These are phyloP conservation scores for Russula griseocarnosa DNA, from an alignment of 768 basidiomycete species.

Conservation along the genomic window DNA sequence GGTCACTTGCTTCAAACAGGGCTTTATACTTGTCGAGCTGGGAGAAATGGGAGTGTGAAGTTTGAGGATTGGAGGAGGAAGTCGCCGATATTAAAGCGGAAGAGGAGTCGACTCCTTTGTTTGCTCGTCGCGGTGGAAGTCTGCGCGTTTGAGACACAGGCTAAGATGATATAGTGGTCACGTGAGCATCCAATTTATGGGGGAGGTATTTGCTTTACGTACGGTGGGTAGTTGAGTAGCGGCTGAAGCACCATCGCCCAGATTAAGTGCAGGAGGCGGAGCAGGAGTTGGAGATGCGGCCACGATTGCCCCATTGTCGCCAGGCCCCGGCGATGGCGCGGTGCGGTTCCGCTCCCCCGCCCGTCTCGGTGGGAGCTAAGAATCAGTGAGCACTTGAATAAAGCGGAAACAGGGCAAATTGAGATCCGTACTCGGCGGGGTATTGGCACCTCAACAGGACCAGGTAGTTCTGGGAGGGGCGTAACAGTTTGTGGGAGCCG, in stretches of 20 bases:
- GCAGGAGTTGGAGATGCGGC: not conserved
- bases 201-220: not conserved
- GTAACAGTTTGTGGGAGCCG: not conserved
- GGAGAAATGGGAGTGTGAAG: slow-evolving; percentile 7
- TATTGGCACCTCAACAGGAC: not conserved
- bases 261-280: not conserved
- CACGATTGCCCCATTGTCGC: not conserved
- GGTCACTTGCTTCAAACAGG: slow-evolving; percentile 27
- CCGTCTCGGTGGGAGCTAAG: slow-evolving; percentile 23
- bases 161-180: not conserved
- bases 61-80: slow-evolving; percentile 2
- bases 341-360: not conserved
- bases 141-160: slow-evolving; percentile 21
- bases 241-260: not conserved
- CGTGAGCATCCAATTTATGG: not conserved
- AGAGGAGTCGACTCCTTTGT: not conserved
- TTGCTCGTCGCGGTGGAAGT: slow-evolving; percentile 23
- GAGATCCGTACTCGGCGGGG: slow-evolving; percentile 8
- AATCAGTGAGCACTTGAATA: not conserved
- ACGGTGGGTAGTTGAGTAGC: slow-evolving; percentile 21
- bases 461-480: not conserved
- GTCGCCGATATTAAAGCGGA: slow-evolving; percentile 1
- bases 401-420: not conserved
- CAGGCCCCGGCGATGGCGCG: not conserved
- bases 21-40: slow-evolving; percentile 27